Evolutionary conservation across 2,329 filamentous ascomycete genomes (phyloP).

Genomic region (Chaetomium globosum): DNA sequence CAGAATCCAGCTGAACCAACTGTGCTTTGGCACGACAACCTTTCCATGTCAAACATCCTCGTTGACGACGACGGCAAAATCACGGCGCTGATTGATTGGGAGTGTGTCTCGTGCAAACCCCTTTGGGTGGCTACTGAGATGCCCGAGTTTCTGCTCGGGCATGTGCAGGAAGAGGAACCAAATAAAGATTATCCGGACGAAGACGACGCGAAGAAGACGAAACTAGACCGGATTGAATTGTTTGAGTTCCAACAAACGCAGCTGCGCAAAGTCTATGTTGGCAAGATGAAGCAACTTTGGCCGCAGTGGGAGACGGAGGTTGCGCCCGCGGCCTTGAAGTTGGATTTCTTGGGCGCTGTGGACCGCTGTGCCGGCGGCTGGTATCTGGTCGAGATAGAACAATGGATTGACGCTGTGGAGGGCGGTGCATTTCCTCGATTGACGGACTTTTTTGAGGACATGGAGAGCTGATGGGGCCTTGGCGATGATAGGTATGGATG

Average conservation of each 20-base stretch:
- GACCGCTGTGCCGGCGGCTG: not conserved
- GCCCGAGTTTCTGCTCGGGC: constrained; percentile 42
- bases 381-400: not conserved
- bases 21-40: constrained; percentile 45
- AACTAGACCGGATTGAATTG: constrained; percentile 1
- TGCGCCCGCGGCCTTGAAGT: not conserved
- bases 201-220: constrained; percentile 42
- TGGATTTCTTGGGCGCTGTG: constrained; percentile 5
- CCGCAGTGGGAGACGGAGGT: constrained; percentile 10
- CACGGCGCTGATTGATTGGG: constrained; percentile 5
- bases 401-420: constrained; percentile 1
- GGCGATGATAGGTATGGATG: no score
- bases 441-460: not conserved
- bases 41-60: constrained; percentile 45
- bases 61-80: constrained; percentile 31
- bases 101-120: constrained; percentile 32
- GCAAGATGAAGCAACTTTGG: constrained; percentile 17
- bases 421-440: constrained; percentile 13
- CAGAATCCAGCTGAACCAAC: constrained; percentile 37
- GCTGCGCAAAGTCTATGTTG: constrained; percentile 5
- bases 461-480: not conserved
- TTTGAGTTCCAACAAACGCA: constrained; percentile 11
- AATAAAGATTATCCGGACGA: constrained; percentile 27
- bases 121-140: constrained; percentile 41
- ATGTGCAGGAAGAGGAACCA: constrained; percentile 39